Evolutionary conservation across 768 basidiomycete species (phyloP).

Genomic region (Trametes maxima): DNA sequence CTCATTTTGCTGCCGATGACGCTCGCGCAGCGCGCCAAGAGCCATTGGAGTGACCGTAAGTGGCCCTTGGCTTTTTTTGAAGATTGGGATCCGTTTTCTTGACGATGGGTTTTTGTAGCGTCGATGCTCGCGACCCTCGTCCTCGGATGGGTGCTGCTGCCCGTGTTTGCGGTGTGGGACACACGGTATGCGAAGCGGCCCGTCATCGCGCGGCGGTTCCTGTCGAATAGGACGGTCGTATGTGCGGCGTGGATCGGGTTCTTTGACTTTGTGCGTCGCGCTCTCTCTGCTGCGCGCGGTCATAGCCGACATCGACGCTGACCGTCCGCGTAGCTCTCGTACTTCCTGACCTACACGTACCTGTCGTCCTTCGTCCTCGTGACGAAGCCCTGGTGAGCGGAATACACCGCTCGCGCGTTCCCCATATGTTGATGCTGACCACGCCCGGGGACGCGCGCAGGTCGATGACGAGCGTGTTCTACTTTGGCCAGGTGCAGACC

Average conservation of each 20-base stretch:
- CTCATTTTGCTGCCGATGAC: conserved; percentile 35
- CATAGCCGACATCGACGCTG: conserved; percentile 12
- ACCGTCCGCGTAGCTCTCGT: conserved; percentile 46
- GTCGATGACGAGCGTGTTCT: conserved; percentile 39
- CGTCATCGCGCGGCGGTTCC: conserved; percentile 37
- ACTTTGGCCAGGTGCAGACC: conserved; percentile 43
- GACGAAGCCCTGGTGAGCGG: conserved; percentile 25
- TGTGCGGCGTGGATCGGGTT: conserved; percentile 31
- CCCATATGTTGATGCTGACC: conserved; percentile 25
- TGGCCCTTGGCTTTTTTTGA: neutral
- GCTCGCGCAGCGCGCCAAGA: conserved; percentile 27
- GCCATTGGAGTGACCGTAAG: conserved; percentile 31
- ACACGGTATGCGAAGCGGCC: conserved; percentile 35
- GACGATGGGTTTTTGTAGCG: conserved; percentile 25
- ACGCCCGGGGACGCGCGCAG: conserved; percentile 42
- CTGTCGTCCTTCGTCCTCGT: conserved; percentile 66
- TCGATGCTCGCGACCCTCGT: conserved; percentile 36
- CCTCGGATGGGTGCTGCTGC: conserved; percentile 31
- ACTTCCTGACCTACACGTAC: conserved; percentile 72
- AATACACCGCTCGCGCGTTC: too few relatives aligned
- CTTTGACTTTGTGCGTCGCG: conserved; percentile 28
- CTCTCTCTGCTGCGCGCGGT: conserved; percentile 3
- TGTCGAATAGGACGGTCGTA: conserved; percentile 38
- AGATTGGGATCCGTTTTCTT: neutral
- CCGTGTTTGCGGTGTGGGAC: conserved; percentile 36